Base-by-base conservation (phyloP, 805 yeast genomes). In the Tetrapisispora iriomotensis region DNA sequence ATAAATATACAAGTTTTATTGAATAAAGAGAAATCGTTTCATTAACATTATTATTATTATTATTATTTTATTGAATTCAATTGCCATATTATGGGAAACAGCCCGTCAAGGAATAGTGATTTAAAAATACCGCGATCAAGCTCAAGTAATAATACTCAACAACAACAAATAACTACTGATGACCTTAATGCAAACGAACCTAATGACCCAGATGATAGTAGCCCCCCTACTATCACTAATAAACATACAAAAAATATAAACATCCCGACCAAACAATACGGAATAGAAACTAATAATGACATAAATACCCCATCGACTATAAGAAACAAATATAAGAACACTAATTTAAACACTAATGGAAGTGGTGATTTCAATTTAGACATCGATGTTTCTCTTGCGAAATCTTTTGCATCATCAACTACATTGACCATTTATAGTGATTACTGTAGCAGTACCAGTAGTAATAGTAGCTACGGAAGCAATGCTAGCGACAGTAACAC, bases 151-250 rank as follows among this genome's bases (percentile, higher is more conserved):
- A 49, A 45, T n/a, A n/a, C n/a, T 40, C 43, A 43, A 47, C 47
- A 48, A 44, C 44, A 48, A 54, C 54, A 62, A 65, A 43, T 51
- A 64, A 44, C 54, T 22, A 41, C 53, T 29, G 58, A 58, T 30
- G 59, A 56, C 40, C 47, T 49, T 38, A 54, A 51, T 46, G 50
- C 58, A 38, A 60, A 60, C 42, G 70, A 66, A 49, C 66, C 69
- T 36, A 56, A 47, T 19, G 71, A 67, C 45, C 71, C 72, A 12
- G 71, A 66, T 65, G 72, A 67, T 67, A 67, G 71, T 67, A 64
- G 61, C 66, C 43, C 35, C 53, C 54, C 67, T 63, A 63, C 66
- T 64, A 64, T 45, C 45, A 43, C 44, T 34, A 50, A 45, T 30
- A 53, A 27, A 20, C 29, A 29, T 22, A 33, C 37, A 34, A 37